Evolutionary conservation across 2,329 filamentous ascomycete species (phyloP).

Genomic region (Trichoderma citrinoviride): DNA sequence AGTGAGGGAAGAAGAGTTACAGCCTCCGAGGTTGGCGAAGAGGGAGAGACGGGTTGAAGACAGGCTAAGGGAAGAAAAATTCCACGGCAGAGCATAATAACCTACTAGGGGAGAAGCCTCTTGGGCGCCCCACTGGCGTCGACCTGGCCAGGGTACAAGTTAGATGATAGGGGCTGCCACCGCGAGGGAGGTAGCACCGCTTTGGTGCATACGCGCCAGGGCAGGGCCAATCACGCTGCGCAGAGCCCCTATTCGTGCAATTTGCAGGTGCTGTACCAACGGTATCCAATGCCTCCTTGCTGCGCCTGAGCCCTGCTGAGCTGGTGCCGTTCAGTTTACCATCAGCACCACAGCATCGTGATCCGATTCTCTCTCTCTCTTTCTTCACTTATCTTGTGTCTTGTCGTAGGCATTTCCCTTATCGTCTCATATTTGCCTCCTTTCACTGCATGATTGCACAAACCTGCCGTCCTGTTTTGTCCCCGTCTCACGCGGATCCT

Average conservation of each 20-base stretch:
- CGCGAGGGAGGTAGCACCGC: constrained; percentile 4
- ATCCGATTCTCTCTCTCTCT: too few species aligned
- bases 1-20: constrained; percentile 13
- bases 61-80: constrained; percentile 22
- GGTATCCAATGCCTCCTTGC: background rate
- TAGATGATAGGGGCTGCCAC: constrained; percentile 16
- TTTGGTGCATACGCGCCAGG: constrained; percentile 21
- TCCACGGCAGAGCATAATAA: constrained; percentile 21
- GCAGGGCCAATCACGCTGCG: background rate
- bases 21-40: constrained; percentile 18
- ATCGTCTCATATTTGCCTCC: too few species aligned
- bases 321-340: too few species aligned
- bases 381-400: too few species aligned
- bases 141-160: constrained; percentile 6
- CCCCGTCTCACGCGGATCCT: background rate
- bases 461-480: background rate
- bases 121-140: background rate
- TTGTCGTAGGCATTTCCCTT: too few species aligned
- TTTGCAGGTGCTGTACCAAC: background rate
- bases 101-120: constrained; percentile 20
- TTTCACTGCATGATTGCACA: too few species aligned
- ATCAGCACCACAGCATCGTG: too few species aligned
- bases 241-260: constrained; percentile 20
- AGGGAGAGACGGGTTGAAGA: constrained; percentile 20
- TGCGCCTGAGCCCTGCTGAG: background rate